Base-by-base conservation (phyloP, 1,284 basidiomycete genomes). In the Sanguinoderma infundibulare region DNA sequence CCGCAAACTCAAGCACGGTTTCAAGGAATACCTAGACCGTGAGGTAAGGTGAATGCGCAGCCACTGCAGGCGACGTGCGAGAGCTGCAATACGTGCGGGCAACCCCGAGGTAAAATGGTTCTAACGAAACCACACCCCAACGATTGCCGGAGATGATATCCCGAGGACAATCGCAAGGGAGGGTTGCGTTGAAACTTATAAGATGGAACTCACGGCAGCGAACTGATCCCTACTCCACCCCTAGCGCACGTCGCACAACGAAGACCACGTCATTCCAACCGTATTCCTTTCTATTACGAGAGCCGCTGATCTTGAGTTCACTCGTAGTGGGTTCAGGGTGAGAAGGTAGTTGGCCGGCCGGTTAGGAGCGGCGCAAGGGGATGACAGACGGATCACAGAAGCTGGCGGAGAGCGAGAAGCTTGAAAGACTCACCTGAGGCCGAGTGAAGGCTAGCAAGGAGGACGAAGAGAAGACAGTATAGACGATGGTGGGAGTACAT, bases 401-500 rank as follows among this genome's bases (percentile, higher is more conserved):
- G n/a, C 15, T 47, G 24, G n/a, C n/a, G n/a, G 22, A 24, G 40
- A n/a, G 40, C 40, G 3, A 12, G 5, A 24, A 24, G 22, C 10
- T 9, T 8, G 14, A 35, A 20, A 38, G 22, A 66, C 65, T 53
- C 44, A 66, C 65, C 65, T 47, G 60, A 60, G 39, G 55, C 65
- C 7, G 62, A 53, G 42, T 52, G 51, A 39, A 66, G 28, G 62
- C 65, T 50, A 54, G 65, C 65, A 39, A 62, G 52, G 28, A 66
- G 44, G 28, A 56, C 32, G 53, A 62, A 32, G 36, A 66, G 55
- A n/a, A 66, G 60, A 58, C 60, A 66, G 62, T 56, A 62, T 62
- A 64, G 15, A 36, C 60, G 58, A 51, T 63, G 62, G 55, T 66
- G 62, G 54, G 62, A 42, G 55, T 57, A 64, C 65, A 66, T 66